phyloP scores from a whole-genome alignment of 352 stramenopile genomes.

The Phytophthora aleatoria region DNA sequence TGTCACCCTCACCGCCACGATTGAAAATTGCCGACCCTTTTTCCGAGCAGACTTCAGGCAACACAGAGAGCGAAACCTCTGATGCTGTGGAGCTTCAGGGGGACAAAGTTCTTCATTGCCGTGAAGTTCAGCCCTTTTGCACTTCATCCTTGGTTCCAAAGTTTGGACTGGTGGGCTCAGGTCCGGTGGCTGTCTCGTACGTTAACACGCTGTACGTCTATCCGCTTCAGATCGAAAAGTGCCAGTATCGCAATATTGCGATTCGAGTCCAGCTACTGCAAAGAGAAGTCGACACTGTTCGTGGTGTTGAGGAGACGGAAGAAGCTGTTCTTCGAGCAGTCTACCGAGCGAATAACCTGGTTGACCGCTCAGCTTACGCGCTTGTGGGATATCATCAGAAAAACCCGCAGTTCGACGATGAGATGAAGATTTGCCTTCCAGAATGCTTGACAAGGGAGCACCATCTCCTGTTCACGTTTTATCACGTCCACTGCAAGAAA shows the following conservation, averaged over 20 bases:
- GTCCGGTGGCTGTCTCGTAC: slow-evolving; percentile 61
- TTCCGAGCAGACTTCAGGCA: slow-evolving; percentile 27
- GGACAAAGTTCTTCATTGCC: slow-evolving; percentile 29
- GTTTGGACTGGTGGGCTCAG: slow-evolving; percentile 50
- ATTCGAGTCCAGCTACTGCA: slow-evolving; percentile 70
- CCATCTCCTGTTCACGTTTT: slow-evolving; percentile 77
- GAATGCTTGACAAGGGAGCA: slow-evolving; percentile 50
- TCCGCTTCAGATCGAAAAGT: slow-evolving; percentile 66
- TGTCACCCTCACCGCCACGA: slow-evolving; percentile 3
- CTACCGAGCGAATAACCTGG: slow-evolving; percentile 40
- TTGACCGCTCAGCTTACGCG: slow-evolving; percentile 33
- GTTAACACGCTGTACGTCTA: slow-evolving; percentile 72
- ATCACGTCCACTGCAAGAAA: slow-evolving; percentile 87
- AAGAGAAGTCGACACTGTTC: slow-evolving; percentile 50
- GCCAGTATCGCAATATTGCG: slow-evolving; percentile 69
- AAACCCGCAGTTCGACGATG: slow-evolving; percentile 74
- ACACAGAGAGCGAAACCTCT: slow-evolving; percentile 1
- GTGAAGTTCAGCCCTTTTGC: slow-evolving; percentile 73
- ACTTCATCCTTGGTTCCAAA: slow-evolving; percentile 36
- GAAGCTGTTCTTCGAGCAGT: slow-evolving; percentile 41
- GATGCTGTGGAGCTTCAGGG: not conserved
- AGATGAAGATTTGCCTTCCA: slow-evolving; percentile 76
- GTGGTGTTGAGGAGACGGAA: slow-evolving; percentile 41
- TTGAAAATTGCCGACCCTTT: slow-evolving; percentile 46
- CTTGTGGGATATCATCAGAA: slow-evolving; percentile 86